Evolutionary conservation across 495 filamentous ascomycete genomes (phyloP).

Genomic region (Xylaria castorea): DNA sequence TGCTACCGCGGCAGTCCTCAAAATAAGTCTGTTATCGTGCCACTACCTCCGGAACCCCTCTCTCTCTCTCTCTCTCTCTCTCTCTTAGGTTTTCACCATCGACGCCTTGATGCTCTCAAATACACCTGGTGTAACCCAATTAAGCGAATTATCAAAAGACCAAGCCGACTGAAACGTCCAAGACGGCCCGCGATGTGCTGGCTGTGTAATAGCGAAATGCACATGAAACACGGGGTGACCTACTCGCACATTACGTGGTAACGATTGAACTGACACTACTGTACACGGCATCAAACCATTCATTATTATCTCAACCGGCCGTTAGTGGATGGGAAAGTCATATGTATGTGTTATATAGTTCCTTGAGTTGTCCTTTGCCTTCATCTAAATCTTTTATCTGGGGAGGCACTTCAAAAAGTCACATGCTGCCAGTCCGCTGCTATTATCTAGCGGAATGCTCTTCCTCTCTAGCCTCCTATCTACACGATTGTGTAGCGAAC

Average conservation of each 20-base stretch:
- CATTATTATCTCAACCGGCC: neutral
- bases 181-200: slow-evolving; percentile 1
- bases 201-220: neutral
- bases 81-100: neutral
- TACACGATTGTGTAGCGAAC: neutral
- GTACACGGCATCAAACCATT: neutral
- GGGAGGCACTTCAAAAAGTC: neutral
- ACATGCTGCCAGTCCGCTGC: no score
- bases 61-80: neutral
- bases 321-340: neutral
- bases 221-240: slow-evolving; percentile 19
- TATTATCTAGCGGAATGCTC: neutral
- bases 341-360: neutral
- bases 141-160: neutral
- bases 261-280: neutral
- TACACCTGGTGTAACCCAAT: neutral
- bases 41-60: neutral
- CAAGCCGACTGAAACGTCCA: slow-evolving; percentile 14
- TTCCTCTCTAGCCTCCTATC: neutral
- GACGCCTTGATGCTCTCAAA: neutral
- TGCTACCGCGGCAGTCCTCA: neutral
- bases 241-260: neutral
- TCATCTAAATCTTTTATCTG: neutral
- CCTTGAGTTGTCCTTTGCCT: neutral
- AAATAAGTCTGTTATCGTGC: neutral